These are phyloP conservation scores for Aspergillus caelatus DNA, from an alignment of 2,329 filamentous ascomycete species.

Conservation along the genomic window DNA sequence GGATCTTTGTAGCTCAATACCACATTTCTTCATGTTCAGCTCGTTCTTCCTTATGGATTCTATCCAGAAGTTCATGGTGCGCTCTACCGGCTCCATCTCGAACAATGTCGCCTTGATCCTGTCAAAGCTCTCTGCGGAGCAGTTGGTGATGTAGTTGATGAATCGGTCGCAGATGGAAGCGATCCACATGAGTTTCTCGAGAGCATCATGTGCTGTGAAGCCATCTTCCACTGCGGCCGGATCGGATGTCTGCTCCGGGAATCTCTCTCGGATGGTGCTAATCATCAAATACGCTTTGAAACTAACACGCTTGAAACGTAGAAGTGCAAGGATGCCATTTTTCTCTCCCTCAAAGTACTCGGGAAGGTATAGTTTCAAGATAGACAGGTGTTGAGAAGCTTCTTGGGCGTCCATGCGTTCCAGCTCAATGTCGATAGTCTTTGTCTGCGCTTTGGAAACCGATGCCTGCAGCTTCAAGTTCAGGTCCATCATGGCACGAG, in stretches of 20 bases:
- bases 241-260: constrained; percentile 67
- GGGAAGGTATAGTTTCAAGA: constrained; percentile 85
- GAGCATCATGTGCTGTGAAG: constrained; percentile 76
- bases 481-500: constrained; percentile 92
- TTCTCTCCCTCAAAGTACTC: constrained; percentile 79
- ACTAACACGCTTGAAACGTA: constrained; percentile 82
- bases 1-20: constrained; percentile 77
- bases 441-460: constrained; percentile 87
- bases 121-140: constrained; percentile 75
- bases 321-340: constrained; percentile 83
- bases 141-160: constrained; percentile 75
- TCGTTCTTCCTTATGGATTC: constrained; percentile 82
- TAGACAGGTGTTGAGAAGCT: constrained; percentile 82
- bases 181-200: constrained; percentile 86
- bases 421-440: constrained; percentile 90
- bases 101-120: constrained; percentile 78
- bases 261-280: constrained; percentile 75
- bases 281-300: constrained; percentile 85
- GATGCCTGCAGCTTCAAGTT: constrained; percentile 93
- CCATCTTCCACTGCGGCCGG: constrained; percentile 72
- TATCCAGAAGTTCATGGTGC: constrained; percentile 84
- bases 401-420: constrained; percentile 86
- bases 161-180: constrained; percentile 82
- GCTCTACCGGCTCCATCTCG: constrained; percentile 89
- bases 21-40: constrained; percentile 80